Evolutionary conservation across 2,329 filamentous ascomycete species (phyloP).

Genomic region (Cadophora gregata): DNA sequence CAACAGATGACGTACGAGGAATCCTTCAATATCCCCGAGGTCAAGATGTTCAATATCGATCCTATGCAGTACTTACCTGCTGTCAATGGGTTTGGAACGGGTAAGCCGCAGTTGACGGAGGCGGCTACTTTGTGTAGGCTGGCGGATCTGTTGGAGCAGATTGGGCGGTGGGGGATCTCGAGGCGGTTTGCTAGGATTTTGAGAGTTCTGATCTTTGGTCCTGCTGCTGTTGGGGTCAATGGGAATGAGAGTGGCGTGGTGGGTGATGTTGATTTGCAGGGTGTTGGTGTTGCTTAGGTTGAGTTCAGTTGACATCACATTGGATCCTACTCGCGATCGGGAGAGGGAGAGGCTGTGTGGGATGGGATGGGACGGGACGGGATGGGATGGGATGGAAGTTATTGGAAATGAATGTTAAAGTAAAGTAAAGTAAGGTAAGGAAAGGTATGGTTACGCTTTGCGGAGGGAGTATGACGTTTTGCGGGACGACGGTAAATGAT

Average conservation of each 20-base stretch:
- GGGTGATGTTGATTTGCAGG: background rate
- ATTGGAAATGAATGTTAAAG: too few relatives aligned
- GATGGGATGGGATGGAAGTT: too few relatives aligned
- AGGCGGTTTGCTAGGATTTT: conserved; percentile 15
- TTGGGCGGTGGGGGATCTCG: conserved; percentile 16
- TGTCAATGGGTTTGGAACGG: conserved; percentile 13
- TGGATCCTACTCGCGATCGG: too few relatives aligned
- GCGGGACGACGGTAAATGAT: too few relatives aligned
- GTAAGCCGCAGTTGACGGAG: conserved; percentile 17
- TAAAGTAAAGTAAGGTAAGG: too few relatives aligned
- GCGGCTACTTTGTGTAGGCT: conserved; percentile 15
- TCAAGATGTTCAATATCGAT: conserved; percentile 20
- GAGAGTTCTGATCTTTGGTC: conserved; percentile 12
- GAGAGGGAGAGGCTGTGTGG: background rate
- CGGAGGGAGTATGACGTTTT: too few relatives aligned
- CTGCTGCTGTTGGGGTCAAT: too few relatives aligned
- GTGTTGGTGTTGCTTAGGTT: background rate
- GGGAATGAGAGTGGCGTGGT: background rate
- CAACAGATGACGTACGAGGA: conserved; percentile 7
- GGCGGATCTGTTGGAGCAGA: conserved; percentile 17
- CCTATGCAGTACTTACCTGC: conserved; percentile 17
- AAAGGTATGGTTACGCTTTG: too few relatives aligned
- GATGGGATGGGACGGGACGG: background rate
- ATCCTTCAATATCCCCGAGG: conserved; percentile 21
- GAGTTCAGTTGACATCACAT: background rate